A percentile compares a stretch with the other conserved stretches of the same genome.
phyloP scores from a whole-genome alignment of 2,329 filamentous ascomycete genomes.

The Fusarium cicatricum region DNA sequence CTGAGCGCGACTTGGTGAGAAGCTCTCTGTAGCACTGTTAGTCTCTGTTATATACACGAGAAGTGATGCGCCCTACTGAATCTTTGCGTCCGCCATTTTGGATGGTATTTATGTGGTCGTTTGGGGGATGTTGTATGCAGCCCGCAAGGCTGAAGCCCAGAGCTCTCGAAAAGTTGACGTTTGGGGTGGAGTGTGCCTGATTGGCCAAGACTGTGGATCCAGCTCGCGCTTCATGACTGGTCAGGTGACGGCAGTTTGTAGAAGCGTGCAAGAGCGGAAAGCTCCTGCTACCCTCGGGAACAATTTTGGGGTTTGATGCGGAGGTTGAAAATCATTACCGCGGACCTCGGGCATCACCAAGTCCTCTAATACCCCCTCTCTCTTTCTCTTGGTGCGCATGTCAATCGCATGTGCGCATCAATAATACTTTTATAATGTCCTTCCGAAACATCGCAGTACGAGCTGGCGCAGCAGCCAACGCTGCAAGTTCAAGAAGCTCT shows the following conservation, averaged over 20 bases:
- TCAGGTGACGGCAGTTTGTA: conserved; percentile 33
- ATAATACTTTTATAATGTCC: conserved; percentile 60
- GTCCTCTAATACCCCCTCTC: conserved; percentile 21
- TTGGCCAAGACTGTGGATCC: conserved; percentile 36
- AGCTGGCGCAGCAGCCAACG: conserved; percentile 60
- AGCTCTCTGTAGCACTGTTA: conserved; percentile 72
- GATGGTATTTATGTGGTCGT: conserved; percentile 22
- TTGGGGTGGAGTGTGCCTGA: conserved; percentile 31
- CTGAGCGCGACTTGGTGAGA: conserved; percentile 84
- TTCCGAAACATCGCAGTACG: conserved; percentile 61
- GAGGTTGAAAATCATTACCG: conserved; percentile 47
- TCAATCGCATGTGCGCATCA: conserved; percentile 48
- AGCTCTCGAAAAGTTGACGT: conserved; percentile 46
- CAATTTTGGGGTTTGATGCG: conserved; percentile 41
- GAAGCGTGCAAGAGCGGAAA: conserved; percentile 23
- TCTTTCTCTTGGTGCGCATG: conserved; percentile 46
- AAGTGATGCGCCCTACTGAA: conserved; percentile 64
- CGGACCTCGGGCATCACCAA: conserved; percentile 34
- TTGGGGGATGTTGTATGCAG: conserved; percentile 32
- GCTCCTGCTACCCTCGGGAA: conserved; percentile 32
- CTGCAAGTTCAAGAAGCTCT: conserved; percentile 53
- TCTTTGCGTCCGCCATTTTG: conserved; percentile 73
- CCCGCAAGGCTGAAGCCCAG: conserved; percentile 47
- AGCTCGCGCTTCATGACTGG: conserved; percentile 1
- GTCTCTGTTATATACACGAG: conserved; percentile 6